Conservation (phyloP, 2,329 filamentous ascomycete species). For the Aspergillus ruber region DNA sequence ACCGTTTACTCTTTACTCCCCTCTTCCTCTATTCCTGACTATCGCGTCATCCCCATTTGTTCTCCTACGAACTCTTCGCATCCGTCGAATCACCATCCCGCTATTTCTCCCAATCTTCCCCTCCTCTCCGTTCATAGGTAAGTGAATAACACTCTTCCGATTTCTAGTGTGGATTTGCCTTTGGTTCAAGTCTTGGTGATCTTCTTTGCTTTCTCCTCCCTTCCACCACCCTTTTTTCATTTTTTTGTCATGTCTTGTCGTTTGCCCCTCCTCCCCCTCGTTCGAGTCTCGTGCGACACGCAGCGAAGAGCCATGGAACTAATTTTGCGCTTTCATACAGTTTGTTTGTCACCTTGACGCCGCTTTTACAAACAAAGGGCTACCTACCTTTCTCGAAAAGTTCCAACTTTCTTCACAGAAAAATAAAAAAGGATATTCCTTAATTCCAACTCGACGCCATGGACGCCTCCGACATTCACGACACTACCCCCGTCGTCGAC, state of each 20-base stretch:
- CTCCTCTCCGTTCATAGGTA: slow-evolving; percentile 2
- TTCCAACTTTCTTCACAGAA: not conserved
- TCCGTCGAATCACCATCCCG: slow-evolving; percentile 18
- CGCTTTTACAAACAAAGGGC: not conserved
- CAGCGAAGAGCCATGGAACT: not conserved
- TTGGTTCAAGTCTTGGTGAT: not conserved
- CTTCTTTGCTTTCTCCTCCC: not conserved
- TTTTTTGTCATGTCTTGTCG: not conserved
- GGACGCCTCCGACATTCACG: slow-evolving; percentile 53
- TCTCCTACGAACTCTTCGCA: slow-evolving; percentile 8
- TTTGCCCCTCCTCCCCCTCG: slow-evolving; percentile 1
- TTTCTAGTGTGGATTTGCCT: not conserved
- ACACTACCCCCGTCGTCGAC: slow-evolving; percentile 51
- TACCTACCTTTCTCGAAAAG: slow-evolving; percentile 4
- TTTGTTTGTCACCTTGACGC: slow-evolving; percentile 1
- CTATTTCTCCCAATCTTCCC: slow-evolving; percentile 18
- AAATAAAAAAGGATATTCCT: not conserved
- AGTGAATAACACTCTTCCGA: not conserved
- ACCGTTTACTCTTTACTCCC: slow-evolving; percentile 9
- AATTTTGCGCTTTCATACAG: not conserved
- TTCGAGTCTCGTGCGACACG: slow-evolving; percentile 1
- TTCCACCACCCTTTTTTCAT: not conserved
- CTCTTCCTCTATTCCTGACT: slow-evolving; percentile 14
- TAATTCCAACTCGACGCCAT: slow-evolving; percentile 35
- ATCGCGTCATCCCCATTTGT: slow-evolving; percentile 8